Evolutionary conservation across 371 early-diverging fungal genomes (phyloP), one percentile per base, ranked within the genome.

Genomic region (Batkoa obscura): DNA sequence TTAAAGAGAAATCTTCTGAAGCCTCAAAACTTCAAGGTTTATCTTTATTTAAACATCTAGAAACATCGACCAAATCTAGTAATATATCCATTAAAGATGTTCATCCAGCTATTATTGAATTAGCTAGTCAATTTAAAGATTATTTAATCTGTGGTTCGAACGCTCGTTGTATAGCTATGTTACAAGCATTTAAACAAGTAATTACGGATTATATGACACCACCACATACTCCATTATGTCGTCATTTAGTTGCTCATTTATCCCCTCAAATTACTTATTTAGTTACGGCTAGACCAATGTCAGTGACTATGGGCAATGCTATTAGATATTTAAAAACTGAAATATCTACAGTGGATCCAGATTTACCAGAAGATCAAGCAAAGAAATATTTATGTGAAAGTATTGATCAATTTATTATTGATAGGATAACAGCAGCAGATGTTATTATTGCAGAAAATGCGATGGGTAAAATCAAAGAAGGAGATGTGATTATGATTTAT

Each of bases 401-500:
- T 50, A 95, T 97, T 52, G 84, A 84, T 60, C 76, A 79, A 47
- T 96, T 89, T 69, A 86, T 93, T 57, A 74, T 78, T n/a, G 90
- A 93, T 60, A 74, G 88, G 55, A 95, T 97, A 60, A 78, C 78
- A 1, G 72, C 83, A 55, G 90, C 97, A 0, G 84, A 86, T 60
- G 72, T 78, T 33, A 64, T 80, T 10, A 92, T 97, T 60, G 79
- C 83, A 30, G 74, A 76, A 39, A 66, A 83, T 54, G 90, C 86
- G 31, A 59, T 89, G 54, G 73, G 81, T 56, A 93, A 94, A 72
- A 90, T 96, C 61, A 75, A 86, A 58, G 79, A 89, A 61, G 91
- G 85, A n/a, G 95, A 95, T 64, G 90, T 94, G 1, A 84, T 97
- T 50, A 68, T 97, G 62, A 90, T 88, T 1, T 94, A 81, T 68